Evolutionary conservation across 495 filamentous ascomycete genomes (phyloP), one percentile per base, ranked within the genome.

Genomic region (Penicillium silybi): DNA sequence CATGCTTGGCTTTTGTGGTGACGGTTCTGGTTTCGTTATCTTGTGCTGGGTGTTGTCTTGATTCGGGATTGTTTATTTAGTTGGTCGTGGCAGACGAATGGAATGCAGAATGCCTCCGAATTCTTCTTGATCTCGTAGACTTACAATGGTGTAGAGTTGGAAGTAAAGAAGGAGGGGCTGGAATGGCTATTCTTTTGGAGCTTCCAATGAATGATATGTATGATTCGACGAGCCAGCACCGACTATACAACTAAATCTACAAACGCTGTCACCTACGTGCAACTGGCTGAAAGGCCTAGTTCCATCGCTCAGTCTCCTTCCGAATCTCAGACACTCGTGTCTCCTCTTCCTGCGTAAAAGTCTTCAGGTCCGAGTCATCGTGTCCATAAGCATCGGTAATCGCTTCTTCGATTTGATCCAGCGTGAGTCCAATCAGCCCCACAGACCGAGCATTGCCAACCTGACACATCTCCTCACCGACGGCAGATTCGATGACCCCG

Each of bases 381-480:
- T 56, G 26, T 3, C 62, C 69, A 63, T 69, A 74, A 0, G 59
- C 62, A n/a, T 73, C 71, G 6, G 51, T 50, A 1, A 66, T 54
- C 0, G 56, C 54, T 27, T 73, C 69, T 52, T 75, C 72, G 11
- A 75, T 68, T 35, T 73, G 70, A 32, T 69, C 63, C 35, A 72
- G 46, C 0, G 62, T 58, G 44, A 74, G 64, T 2, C 62, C 59
- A 34, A 75, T 59, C 22, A 75, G n/a, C 0, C 65, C 70, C 6
- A 72, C 67, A 17, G 72, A 73, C 18, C 69, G 64, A 5, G 67
- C 62, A 57, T 68, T 70, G 2, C 72, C 73, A 15, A 66, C 41
- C 43, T 66, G 60, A 17, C 59, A 65, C 69, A 72, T 71, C 22
- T 68, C 61, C 46, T 71, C 67, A 17, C 73, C 73, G 6, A 76